phyloP scores from a whole-genome alignment of 176 grass and related monocot species.

The Musa troglodytarum region DNA sequence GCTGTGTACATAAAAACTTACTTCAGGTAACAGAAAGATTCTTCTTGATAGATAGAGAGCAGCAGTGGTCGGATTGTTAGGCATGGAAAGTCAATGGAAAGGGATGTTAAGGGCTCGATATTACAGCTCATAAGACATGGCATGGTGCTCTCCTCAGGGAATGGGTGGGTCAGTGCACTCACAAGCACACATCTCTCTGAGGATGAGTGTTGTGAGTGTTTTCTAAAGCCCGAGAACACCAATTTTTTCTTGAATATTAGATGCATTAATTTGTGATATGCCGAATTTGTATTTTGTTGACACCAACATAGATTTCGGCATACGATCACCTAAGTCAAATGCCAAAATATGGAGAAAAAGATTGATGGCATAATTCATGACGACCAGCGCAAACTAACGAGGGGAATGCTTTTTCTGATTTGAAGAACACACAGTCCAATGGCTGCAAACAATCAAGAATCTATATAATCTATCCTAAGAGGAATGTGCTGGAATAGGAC shows the following conservation, averaged over 20 bases:
- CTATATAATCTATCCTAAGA: no score
- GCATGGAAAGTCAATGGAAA: conserved; percentile 9
- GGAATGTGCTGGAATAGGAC: no score
- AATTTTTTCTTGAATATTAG: neutral
- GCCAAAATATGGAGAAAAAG: neutral
- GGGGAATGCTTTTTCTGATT: no score
- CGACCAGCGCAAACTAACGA: no score
- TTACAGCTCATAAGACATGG: conserved; percentile 9
- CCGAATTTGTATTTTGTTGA: no score
- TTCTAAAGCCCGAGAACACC: neutral
- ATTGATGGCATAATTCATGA: neutral
- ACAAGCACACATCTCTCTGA: neutral
- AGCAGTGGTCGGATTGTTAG: no score
- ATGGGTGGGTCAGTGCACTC: neutral
- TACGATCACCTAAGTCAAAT: neutral
- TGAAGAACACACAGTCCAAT: neutral
- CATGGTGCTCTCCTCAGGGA: conserved; percentile 8
- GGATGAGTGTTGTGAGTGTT: neutral
- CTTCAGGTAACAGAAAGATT: neutral
- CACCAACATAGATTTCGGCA: no score
- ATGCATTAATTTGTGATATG: neutral
- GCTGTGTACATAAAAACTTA: neutral
- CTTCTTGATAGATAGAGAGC: neutral
- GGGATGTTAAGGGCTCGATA: neutral
- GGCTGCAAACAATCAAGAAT: no score